phyloP scores from a whole-genome alignment of 2,329 filamentous ascomycete species.

The Aspergillus brunneoviolaceus region DNA sequence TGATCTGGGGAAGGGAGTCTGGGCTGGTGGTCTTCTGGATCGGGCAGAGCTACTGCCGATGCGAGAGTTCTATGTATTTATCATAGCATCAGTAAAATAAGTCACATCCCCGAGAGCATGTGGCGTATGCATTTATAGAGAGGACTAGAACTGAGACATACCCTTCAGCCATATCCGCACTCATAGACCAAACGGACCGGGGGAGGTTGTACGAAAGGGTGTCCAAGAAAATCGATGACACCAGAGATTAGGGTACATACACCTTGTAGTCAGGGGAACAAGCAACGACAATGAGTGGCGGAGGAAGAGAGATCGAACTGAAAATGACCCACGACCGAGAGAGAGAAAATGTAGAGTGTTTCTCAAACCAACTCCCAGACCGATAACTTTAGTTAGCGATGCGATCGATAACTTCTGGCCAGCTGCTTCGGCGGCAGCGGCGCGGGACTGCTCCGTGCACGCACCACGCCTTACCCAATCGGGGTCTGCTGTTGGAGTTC shows the following conservation, averaged over 20 bases:
- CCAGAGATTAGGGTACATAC: neutral
- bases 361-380: too few relatives aligned
- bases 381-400: too few relatives aligned
- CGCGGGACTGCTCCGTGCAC: neutral
- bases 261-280: too few relatives aligned
- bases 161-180: conserved; percentile 19
- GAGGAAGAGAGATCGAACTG: too few relatives aligned
- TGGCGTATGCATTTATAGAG: too few relatives aligned
- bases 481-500: neutral
- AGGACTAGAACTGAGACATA: neutral
- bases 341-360: too few relatives aligned
- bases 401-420: too few relatives aligned
- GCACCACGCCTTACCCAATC: neutral
- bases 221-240: neutral
- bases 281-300: too few relatives aligned
- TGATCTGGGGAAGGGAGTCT: conserved; percentile 8
- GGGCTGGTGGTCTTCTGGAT: conserved; percentile 28
- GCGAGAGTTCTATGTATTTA: conserved; percentile 40
- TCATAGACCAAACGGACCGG: neutral
- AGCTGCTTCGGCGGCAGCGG: neutral
- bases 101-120: too few relatives aligned
- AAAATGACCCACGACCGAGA: too few relatives aligned
- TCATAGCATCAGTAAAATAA: neutral
- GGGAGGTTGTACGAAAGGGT: neutral
- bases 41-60: conserved; percentile 56